A percentile compares a stretch with the other conserved stretches of the same genome.
phyloP scores from a whole-genome alignment of 192 early-diverging fungal species.

The Backusella psychrophila region DNA sequence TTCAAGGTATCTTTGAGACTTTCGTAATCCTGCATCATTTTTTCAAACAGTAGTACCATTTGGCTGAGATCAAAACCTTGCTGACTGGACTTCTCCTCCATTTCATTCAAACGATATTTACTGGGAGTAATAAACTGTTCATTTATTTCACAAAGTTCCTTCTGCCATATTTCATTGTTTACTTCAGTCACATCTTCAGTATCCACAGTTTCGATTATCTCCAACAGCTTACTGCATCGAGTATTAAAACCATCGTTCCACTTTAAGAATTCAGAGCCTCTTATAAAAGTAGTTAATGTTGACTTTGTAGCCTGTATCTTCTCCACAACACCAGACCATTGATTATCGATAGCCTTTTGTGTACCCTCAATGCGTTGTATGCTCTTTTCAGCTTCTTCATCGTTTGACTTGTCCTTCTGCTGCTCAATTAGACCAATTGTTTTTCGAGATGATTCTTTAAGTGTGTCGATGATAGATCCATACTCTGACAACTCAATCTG shows the following conservation, averaged over 20 bases:
- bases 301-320: neutral
- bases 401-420: neutral
- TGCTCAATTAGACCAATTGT: conserved; percentile 6
- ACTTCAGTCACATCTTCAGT: neutral
- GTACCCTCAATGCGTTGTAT: neutral
- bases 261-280: neutral
- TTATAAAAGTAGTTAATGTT: neutral
- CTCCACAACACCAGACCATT: conserved; percentile 9
- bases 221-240: neutral
- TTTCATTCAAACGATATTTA: conserved; percentile 5
- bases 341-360: conserved; percentile 17
- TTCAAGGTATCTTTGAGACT: neutral
- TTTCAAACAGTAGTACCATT: neutral
- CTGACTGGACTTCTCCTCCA: neutral
- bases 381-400: neutral
- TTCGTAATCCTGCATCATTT: neutral
- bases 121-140: neutral
- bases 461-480: conserved; percentile 7
- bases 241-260: neutral
- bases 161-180: neutral
- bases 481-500: conserved; percentile 7
- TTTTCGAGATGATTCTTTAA: conserved; percentile 2
- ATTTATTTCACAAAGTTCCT: neutral
- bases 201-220: neutral
- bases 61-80: neutral